Conservation (phyloP, 2,329 filamentous ascomycete species). For the Aureobasidium sp. region DNA sequence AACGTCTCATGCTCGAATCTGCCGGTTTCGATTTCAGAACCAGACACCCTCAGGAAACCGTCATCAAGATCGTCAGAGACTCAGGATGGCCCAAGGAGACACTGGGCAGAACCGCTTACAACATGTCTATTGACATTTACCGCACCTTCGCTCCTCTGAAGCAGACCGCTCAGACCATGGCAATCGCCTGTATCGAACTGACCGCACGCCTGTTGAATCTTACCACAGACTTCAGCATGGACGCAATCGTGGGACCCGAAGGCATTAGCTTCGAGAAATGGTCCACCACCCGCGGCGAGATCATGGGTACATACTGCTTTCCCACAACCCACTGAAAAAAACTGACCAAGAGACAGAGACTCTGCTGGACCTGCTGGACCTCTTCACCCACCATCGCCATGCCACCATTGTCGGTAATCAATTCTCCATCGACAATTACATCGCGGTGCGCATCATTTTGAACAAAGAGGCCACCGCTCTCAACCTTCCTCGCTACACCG, state of each 20-base stretch:
- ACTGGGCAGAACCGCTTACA: constrained; percentile 63
- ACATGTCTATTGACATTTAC: constrained; percentile 81
- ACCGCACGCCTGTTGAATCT: constrained; percentile 54
- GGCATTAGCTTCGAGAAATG: constrained; percentile 39
- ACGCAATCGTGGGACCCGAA: constrained; percentile 36
- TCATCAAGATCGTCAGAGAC: constrained; percentile 59
- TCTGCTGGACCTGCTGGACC: constrained; percentile 79
- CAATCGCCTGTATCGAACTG: constrained; percentile 72
- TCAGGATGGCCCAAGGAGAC: constrained; percentile 17
- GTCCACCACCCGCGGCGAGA: constrained; percentile 36
- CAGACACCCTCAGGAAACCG: constrained; percentile 74
- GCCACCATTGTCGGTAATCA: constrained; percentile 64
- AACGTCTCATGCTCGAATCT: constrained; percentile 86
- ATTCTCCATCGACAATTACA: constrained; percentile 69
- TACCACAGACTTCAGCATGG: constrained; percentile 39
- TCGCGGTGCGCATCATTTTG: constrained; percentile 76
- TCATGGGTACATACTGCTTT: constrained; percentile 26
- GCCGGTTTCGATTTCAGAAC: constrained; percentile 91
- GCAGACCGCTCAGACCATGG: constrained; percentile 78
- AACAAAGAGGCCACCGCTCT: constrained; percentile 69
- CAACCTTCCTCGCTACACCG: constrained; percentile 54
- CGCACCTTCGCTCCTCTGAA: constrained; percentile 90
- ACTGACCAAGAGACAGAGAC: constrained; percentile 48
- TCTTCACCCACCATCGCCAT: constrained; percentile 78
- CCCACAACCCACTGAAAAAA: too few species aligned